These are phyloP conservation scores for Agaricus subrufescens DNA, from an alignment of 768 basidiomycete species.

Conservation along the genomic window DNA sequence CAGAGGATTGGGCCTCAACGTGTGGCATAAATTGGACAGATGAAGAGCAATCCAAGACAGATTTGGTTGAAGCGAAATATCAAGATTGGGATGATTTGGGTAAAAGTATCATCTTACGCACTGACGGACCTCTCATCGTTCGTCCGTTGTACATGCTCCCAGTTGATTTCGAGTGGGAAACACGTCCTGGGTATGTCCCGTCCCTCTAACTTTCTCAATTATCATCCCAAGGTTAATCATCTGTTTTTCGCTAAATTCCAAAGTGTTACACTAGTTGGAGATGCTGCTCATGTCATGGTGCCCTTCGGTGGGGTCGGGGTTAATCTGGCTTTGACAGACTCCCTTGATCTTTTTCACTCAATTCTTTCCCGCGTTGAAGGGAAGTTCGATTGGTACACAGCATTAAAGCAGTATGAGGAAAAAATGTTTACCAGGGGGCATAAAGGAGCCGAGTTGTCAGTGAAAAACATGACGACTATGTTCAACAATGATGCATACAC, in stretches of 20 bases:
- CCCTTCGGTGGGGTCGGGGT: conserved; percentile 21
- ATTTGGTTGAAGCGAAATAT: neutral
- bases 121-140: conserved; percentile 5
- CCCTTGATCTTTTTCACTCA: conserved; percentile 15
- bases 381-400: neutral
- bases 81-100: neutral
- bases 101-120: neutral
- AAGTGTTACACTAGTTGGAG: conserved; percentile 18
- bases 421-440: neutral
- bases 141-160: conserved; percentile 12
- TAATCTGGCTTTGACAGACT: conserved; percentile 18
- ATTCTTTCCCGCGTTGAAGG: neutral
- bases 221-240: no score
- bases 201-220: neutral
- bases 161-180: conserved; percentile 4
- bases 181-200: conserved; percentile 2
- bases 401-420: conserved; percentile 1
- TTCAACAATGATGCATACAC: neutral
- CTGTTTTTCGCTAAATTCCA: neutral
- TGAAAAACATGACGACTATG: neutral
- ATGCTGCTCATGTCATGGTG: conserved; percentile 23
- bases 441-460: neutral
- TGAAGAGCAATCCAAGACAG: neutral
- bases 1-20: conserved; percentile 10
- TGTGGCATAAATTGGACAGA: conserved; percentile 11